Evolutionary conservation across 768 basidiomycete species (phyloP), one percentile per base, ranked within the genome.

Genomic region (Leccinum pellstonianum): DNA sequence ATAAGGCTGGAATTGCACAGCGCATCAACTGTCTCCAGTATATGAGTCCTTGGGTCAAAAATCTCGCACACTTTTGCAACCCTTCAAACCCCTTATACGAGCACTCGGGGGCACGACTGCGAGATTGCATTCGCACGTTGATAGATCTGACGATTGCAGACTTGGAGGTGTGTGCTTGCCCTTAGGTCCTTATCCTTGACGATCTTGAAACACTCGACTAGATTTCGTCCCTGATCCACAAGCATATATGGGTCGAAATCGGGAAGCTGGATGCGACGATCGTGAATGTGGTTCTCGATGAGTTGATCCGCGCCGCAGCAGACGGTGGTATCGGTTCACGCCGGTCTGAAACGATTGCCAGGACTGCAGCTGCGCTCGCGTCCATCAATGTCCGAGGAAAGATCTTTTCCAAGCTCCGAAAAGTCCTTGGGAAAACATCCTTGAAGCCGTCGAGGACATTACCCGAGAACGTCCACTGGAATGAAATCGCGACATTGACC

Each of bases 31-130:
- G 87, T 66, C 71, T 95, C 21, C 85, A 89, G 60, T 95, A 93
- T 68, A 81, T 96, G 79, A 85, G 82, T 43, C 93, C 95, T 3
- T 97, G 94, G 95, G 83, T 96, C 46, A 86, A 82, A 70, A 95
- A 95, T 66, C 78, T 97, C 2, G 78, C 83, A 3, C 72, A 78
- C 14, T 95, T 91, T 62, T 81, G 83, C 27, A 87, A 88, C 64
- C 86, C 92, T 1, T 83, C 86, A 3, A 81, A 81, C 63, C 67
- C 81, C n/a, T 76, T 88, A 33, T 90, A 83, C 59, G 88, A 91
- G 56, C 82, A 85, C 29, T 87, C 88, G 1, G 88, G 86, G 9
- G 85, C 89, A 11, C 82, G 87, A 63, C 76, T 95, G 21, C 84
- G 91, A 14, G 93, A 95, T 65, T 88, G 89, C 63, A 79, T 96